Base-by-base conservation (phyloP, 208 protist genomes). In the Strigomonas culicis region DNA sequence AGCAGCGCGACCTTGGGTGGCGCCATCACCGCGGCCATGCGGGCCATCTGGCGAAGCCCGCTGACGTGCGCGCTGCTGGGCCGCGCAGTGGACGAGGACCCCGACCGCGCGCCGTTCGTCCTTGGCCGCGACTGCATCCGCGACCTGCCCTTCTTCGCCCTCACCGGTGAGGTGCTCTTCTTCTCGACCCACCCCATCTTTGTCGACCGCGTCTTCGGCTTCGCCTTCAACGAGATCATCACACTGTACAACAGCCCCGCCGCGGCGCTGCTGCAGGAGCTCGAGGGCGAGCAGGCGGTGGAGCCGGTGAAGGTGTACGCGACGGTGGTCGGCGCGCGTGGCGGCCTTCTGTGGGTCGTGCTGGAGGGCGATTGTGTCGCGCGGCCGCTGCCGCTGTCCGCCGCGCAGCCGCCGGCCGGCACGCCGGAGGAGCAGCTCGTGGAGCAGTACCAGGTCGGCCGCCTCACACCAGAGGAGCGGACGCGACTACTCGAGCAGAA, bases 151-250 rank as follows among this genome's bases (percentile, higher is more conserved):
- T 95, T 86, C 62, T 80, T 79, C 70, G 69, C 75, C 0, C 66
- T 80, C 31, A 58, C 68, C 1, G 59, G 71, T 0, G 77, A 81
- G 41, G 80, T 93, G 32, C 50, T 30, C 25, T 92, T 77, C 73
- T 90, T 93, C 63, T 88, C 82, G 13, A 90, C 86, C 0, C 84
- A 91, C 49, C 72, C 76, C 0, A 63, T 32, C 15, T 60, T 90
- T 1, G 87, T 80, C 61, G 77, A 81, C 0, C 72, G 75, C 7
- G 72, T 88, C 1, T 95, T 92, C 60, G 84, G 77, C 0, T 58
- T 93, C 15, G 8, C 39, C 15, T 44, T 44, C 39, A 44, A 44
- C 13, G 39, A 44, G 19, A 44, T 44, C 13, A 44, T 44, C 13
- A 44, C 39, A 15, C 39, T 44, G 4, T 44, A 44, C 13, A 44